Base-by-base conservation (phyloP, 2,329 filamentous ascomycete species). In the Pleurostoma richardsiae region DNA sequence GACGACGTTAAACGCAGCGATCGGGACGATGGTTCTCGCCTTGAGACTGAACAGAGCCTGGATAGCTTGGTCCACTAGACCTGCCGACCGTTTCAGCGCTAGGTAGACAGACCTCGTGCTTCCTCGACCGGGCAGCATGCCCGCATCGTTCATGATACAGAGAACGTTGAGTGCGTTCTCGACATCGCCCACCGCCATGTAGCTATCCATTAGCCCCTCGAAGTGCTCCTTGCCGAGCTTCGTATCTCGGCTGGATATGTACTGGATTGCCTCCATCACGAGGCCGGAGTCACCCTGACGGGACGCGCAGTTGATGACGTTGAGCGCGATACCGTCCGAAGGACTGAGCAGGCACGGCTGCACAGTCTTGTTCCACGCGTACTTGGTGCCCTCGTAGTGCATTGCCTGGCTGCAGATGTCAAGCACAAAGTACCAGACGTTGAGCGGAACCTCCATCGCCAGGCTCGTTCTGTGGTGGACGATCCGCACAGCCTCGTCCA, bases 401-500 rank as follows among this genome's bases (percentile, higher is more conserved):
- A 77, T 74, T 29, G 73, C 73, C 43, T 76, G 73, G 53, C 84
- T 85, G 49, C 88, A 90, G n/a, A 73, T 69, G 53, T 91, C 88
- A n/a, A 97, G 73, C 30, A 94, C 66, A 56, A 85, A 81, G 44
- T 79, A 77, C 78, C 88, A 90, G 4, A 91, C 63, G 30, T 70
- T 75, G 49, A 62, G 57, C n/a, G 72, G 65, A 6, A 69, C 56
- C 19, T 61, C 48, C n/a, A 64, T 60, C 29, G 55, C 53, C 49
- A 60, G 50, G 39, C 59, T 51, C 26, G 67, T 66, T 29, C 86
- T 79, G 50, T 78, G 71, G 44, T 79, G 74, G 52, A 94, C 73
- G 29, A 96, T 67, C 40, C 77, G 71, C 49, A 91, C 71, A 10
- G 90, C 84, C 59, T 94, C 89, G 45, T 94, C 87, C 31, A 90